Conservation (phyloP, 495 filamentous ascomycete genomes). For the Aspergillus steynii region DNA sequence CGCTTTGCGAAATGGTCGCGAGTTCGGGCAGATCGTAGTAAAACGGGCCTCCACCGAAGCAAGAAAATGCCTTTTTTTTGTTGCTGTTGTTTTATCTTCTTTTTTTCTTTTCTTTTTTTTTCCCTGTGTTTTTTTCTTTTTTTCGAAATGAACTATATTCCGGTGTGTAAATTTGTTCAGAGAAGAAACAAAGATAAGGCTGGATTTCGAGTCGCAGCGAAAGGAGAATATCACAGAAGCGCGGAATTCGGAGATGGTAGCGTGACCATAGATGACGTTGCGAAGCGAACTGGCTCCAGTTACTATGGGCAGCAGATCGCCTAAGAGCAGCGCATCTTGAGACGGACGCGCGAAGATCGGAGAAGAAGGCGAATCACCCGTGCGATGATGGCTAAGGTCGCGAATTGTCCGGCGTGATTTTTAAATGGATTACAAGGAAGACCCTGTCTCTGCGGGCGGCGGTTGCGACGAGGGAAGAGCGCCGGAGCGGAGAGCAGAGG, state of each 20-base stretch:
- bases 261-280: constrained; percentile 43
- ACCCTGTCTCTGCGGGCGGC: constrained; percentile 3
- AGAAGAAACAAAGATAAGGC: constrained; percentile 13
- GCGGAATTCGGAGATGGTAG: constrained; percentile 33
- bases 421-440: constrained; percentile 8
- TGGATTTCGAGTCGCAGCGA: constrained; percentile 20
- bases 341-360: constrained; percentile 14
- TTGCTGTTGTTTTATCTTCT: constrained; percentile 6
- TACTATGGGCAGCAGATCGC: constrained; percentile 27
- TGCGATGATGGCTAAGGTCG: constrained; percentile 6
- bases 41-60: neutral
- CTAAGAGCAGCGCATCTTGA: constrained; percentile 43
- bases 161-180: constrained; percentile 4
- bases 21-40: neutral
- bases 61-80: constrained; percentile 7
- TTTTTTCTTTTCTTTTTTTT: constrained; percentile 11
- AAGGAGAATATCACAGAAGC: constrained; percentile 19
- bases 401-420: constrained; percentile 11
- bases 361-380: constrained; percentile 11
- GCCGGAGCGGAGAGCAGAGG: constrained; percentile 5
- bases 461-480: constrained; percentile 7
- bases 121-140: constrained; percentile 5
- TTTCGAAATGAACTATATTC: constrained; percentile 1
- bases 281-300: constrained; percentile 31
- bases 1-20: constrained; percentile 20